phyloP scores from a whole-genome alignment of 345 rosid species.

The Salix udensis region DNA sequence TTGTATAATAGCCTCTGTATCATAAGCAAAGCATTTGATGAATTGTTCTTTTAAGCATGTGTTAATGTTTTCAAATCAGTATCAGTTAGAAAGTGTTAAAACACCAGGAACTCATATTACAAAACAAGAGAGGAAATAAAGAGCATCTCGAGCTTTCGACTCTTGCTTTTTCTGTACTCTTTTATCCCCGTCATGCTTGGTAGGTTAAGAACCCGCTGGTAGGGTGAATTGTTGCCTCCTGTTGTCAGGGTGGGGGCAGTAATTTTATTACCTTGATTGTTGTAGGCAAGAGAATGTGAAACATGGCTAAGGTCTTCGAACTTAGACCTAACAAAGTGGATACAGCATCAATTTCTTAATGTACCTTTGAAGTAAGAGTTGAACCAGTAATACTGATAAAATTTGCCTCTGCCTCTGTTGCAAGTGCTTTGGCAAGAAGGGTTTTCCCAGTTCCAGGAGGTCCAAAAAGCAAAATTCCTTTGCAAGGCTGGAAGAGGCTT shows the following conservation, averaged over 20 bases:
- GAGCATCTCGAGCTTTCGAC: not conserved
- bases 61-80: not conserved
- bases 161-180: not conserved
- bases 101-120: not conserved
- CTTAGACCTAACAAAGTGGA: not conserved
- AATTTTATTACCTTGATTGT: not conserved
- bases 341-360: conserved; percentile 1
- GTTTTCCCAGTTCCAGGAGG: conserved; percentile 99
- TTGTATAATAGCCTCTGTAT: not conserved
- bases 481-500: conserved; percentile 69
- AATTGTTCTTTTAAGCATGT: not conserved
- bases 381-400: conserved; percentile 98
- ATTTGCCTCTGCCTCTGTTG: conserved; percentile 96
- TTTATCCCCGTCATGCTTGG: not conserved
- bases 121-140: not conserved
- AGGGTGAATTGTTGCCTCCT: not conserved
- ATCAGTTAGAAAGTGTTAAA: not conserved
- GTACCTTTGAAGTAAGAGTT: conserved; percentile 92
- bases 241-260: not conserved
- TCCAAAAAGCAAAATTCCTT: conserved; percentile 95
- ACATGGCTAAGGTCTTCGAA: not conserved
- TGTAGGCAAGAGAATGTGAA: not conserved
- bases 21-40: not conserved
- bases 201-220: not conserved
- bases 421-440: conserved; percentile 92